phyloP scores from a whole-genome alignment of 129 eudicot species.

The Sambucus nigra region DNA sequence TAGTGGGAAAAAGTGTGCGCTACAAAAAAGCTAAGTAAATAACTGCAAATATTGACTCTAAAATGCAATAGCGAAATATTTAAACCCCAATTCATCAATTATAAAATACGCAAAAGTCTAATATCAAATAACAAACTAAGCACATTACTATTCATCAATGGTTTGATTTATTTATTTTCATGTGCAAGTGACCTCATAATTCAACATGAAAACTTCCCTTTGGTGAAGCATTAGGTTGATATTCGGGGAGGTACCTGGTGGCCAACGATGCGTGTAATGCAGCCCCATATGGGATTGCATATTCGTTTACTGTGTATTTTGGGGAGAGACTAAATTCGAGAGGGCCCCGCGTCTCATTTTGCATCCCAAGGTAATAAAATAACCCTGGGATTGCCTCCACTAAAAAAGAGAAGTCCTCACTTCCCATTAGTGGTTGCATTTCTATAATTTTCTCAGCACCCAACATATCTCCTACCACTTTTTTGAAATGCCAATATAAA shows the following conservation, averaged over 20 bases:
- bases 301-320: slow-evolving; percentile 30
- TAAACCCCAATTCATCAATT: no score
- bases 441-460: slow-evolving; percentile 23
- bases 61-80: no score
- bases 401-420: slow-evolving; percentile 42
- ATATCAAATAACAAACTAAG: no score
- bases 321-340: slow-evolving; percentile 30
- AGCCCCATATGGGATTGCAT: slow-evolving; percentile 38
- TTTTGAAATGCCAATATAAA: slow-evolving; percentile 20
- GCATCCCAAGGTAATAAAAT: slow-evolving; percentile 33
- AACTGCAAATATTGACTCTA: no score
- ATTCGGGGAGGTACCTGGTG: slow-evolving; percentile 28
- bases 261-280: slow-evolving; percentile 50
- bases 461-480: slow-evolving; percentile 27
- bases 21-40: no score
- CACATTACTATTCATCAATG: no score
- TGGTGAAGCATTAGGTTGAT: slow-evolving; percentile 5
- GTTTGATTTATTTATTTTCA: no score
- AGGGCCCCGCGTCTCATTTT: slow-evolving; percentile 19
- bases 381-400: slow-evolving; percentile 38
- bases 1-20: no score
- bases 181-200: slow-evolving; percentile 19
- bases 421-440: slow-evolving; percentile 25
- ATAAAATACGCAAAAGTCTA: no score
- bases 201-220: slow-evolving; percentile 21